Base-by-base conservation (phyloP, 495 filamentous ascomycete genomes). In the Aspergillus panamensis region DNA sequence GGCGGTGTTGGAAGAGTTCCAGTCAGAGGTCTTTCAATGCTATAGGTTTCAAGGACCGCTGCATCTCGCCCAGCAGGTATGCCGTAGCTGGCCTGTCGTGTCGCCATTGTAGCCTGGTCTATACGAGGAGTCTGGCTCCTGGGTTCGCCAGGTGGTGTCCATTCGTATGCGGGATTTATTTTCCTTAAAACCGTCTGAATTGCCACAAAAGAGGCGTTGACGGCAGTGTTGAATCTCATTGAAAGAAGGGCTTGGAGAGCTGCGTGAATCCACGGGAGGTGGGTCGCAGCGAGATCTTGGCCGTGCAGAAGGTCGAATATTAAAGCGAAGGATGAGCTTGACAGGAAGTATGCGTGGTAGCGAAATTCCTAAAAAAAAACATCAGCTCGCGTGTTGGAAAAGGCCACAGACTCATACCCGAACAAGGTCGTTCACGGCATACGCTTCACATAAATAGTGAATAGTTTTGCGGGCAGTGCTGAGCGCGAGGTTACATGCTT, bases 241-340 rank as follows among this genome's bases (percentile, higher is more conserved):
- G 60, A 64, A 7, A 66, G 64, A 33, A 78, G 37, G 10, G 57
- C 69, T 35, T 72, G 70, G 6, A 75, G 30, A 5, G 69, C 60
- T 4, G 68, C 68, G 51, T 75, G 72, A 2, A 77, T 66, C 75
- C 75, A 78, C 9, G 72, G 75, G 1, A 78, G 59, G 37, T 78
- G 69, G 3, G 59, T 63, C n/a, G 63, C 13, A 0, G 75, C 69
- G 0, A 68, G 60, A 35, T 57, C 61, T 7, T 73, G 55, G 1
- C 70, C 69, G 31, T 78, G 70, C 9, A 78, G 64, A 13, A 78
- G 59, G 42, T 78, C 73, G 44, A 73, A 78, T 8, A 76, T 72
- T 3, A 78, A 61, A 1, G 70, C 69, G 45, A 78, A 74, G 3
- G 60, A 57, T 8, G 71, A 69, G 48, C 71, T 76, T 31, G 65